These are phyloP conservation scores for Fusarium udum DNA, from an alignment of 2,329 filamentous ascomycete genomes.

Conservation along the genomic window DNA sequence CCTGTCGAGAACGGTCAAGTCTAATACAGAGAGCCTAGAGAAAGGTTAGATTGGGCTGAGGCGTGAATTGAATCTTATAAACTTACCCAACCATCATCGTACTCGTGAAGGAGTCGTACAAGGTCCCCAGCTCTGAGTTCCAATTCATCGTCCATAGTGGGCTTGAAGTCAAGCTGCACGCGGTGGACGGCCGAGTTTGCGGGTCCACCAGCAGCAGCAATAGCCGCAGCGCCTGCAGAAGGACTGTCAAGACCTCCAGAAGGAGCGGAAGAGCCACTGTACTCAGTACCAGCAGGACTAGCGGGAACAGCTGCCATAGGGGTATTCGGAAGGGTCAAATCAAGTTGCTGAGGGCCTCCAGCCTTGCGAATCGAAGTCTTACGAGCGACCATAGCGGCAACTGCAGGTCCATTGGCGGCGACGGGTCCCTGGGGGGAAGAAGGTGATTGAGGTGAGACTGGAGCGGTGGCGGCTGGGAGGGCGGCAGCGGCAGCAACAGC, in stretches of 20 bases:
- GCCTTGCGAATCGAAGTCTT: conserved; percentile 67
- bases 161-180: conserved; percentile 92
- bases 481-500: conserved; percentile 42
- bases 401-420: conserved; percentile 52
- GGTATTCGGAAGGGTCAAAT: conserved; percentile 60
- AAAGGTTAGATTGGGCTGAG: conserved; percentile 44
- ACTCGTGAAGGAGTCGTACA: conserved; percentile 90
- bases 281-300: conserved; percentile 72
- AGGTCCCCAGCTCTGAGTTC: conserved; percentile 82
- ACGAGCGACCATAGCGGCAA: conserved; percentile 54
- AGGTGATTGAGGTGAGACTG: conserved; percentile 24
- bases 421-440: conserved; percentile 48
- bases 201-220: conserved; percentile 70
- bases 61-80: not conserved
- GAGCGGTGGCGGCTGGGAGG: conserved; percentile 37
- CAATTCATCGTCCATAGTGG: conserved; percentile 92
- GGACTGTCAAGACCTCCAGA: conserved; percentile 54
- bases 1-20: conserved; percentile 89
- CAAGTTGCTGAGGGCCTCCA: conserved; percentile 57
- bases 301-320: conserved; percentile 54
- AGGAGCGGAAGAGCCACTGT: conserved; percentile 65
- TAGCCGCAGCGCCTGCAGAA: conserved; percentile 65
- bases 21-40: conserved; percentile 85
- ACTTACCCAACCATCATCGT: conserved; percentile 97
- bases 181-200: conserved; percentile 78